Conservation (phyloP, 1,139 yeast genomes). For the Lodderomyces pseudojiufengensis region DNA sequence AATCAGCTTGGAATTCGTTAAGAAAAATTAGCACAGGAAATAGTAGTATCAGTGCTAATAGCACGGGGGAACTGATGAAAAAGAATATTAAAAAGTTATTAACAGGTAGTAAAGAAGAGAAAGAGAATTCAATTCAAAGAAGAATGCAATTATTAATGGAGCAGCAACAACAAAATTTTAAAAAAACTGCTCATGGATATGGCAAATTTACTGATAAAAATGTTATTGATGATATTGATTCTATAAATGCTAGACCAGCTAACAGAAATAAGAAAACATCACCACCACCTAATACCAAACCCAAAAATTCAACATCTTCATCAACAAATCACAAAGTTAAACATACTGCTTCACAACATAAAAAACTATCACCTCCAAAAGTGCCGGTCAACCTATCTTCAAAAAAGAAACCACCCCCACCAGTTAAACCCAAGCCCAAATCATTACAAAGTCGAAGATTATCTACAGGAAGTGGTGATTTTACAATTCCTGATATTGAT, state of each 20-base stretch:
- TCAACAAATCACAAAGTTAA: constrained; percentile 2
- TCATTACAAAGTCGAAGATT: constrained; percentile 21
- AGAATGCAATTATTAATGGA: constrained; percentile 61
- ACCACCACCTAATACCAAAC: constrained; percentile 3
- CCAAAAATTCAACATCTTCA: constrained; percentile 5
- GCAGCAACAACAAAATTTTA: constrained; percentile 43
- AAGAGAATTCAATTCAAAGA: constrained; percentile 50
- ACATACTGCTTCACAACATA: not conserved
- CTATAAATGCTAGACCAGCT: constrained; percentile 26
- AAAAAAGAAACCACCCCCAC: constrained; percentile 4
- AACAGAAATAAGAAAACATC: not conserved
- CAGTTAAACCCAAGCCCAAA: constrained; percentile 2
- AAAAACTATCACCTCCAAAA: constrained; percentile 26
- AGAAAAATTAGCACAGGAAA: constrained; percentile 35
- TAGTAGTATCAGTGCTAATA: constrained; percentile 25
- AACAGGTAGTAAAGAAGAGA: constrained; percentile 30
- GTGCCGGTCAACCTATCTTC: constrained; percentile 30
- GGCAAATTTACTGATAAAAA: constrained; percentile 59
- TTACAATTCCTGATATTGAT: constrained; percentile 52
- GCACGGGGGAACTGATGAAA: constrained; percentile 24
- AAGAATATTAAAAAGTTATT: constrained; percentile 40
- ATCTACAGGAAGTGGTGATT: constrained; percentile 37
- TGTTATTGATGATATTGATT: constrained; percentile 36
- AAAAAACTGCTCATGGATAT: constrained; percentile 69
- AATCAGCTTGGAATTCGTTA: constrained; percentile 6